phyloP scores from a whole-genome alignment of 2,329 filamentous ascomycete genomes.

The Verticillium klebahnii region DNA sequence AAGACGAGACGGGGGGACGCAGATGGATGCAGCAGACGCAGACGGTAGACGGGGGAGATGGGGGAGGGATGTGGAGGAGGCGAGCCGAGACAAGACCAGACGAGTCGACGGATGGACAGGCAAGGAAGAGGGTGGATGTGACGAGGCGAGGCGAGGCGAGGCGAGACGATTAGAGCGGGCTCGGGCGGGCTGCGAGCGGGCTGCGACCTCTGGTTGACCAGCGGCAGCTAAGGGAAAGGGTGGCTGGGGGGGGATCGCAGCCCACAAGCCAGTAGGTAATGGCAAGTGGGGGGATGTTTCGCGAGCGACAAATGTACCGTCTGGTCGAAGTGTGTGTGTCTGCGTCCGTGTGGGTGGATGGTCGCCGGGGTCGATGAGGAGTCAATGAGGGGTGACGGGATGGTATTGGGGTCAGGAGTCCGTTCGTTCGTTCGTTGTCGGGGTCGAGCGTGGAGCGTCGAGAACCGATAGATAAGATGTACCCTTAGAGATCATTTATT shows the following conservation, averaged over 20 bases:
- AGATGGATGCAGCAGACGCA: background rate
- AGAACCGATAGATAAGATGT: background rate
- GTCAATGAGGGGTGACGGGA: background rate
- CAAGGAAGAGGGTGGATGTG: background rate
- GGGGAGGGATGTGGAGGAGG: background rate
- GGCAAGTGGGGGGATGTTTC: conserved; percentile 7
- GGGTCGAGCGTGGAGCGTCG: background rate
- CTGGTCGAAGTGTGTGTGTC: background rate
- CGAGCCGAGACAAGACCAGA: background rate
- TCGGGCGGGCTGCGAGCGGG: background rate
- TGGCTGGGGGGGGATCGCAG: conserved; percentile 1
- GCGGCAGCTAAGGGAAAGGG: conserved; percentile 2
- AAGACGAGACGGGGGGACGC: background rate
- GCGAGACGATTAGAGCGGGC: background rate
- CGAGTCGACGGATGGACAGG: background rate
- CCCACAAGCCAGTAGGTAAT: background rate
- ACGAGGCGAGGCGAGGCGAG: background rate
- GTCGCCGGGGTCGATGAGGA: background rate
- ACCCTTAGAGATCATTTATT: background rate
- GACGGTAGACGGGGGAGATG: background rate
- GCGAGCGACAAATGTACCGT: conserved; percentile 3
- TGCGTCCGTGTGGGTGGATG: background rate
- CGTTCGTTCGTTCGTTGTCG: background rate
- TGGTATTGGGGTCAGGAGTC: background rate
- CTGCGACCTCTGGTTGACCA: background rate